phyloP scores from a whole-genome alignment of 768 basidiomycete genomes.

The Naganishia friedmannii region DNA sequence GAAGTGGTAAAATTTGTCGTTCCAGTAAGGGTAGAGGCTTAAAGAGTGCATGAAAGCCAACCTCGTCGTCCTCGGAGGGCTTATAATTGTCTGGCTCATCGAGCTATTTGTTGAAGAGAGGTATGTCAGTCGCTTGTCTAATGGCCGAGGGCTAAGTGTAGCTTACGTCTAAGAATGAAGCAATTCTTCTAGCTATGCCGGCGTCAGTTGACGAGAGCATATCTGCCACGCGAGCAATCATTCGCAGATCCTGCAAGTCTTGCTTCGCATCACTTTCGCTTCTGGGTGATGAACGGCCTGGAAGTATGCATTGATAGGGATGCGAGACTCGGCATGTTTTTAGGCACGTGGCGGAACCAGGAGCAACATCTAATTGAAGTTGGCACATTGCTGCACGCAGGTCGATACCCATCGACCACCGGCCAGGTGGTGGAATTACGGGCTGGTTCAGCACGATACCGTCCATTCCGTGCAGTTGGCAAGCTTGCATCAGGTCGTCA shows the following conservation, averaged over 20 bases:
- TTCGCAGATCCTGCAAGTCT: slow-evolving; percentile 6
- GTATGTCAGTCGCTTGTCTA: background rate
- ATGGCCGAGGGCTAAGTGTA: slow-evolving; percentile 33
- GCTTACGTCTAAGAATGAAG: slow-evolving; percentile 55
- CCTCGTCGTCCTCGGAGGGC: slow-evolving; percentile 44
- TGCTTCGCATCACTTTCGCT: background rate
- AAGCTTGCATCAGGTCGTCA: slow-evolving; percentile 20
- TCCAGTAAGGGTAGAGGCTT: slow-evolving; percentile 37
- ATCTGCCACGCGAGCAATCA: slow-evolving; percentile 30
- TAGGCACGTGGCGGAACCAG: background rate
- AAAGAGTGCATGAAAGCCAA: slow-evolving; percentile 32
- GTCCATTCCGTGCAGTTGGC: slow-evolving; percentile 37
- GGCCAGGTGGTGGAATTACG: background rate
- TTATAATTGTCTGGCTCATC: slow-evolving; percentile 49
- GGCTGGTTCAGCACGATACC: background rate
- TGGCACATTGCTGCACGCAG: slow-evolving; percentile 65
- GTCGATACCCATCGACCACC: slow-evolving; percentile 55
- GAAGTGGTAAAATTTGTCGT: slow-evolving; percentile 28
- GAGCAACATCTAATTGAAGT: slow-evolving; percentile 58
- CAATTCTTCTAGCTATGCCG: slow-evolving; percentile 54
- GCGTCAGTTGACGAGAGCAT: slow-evolving; percentile 61
- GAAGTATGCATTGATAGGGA: background rate
- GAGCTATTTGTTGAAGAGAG: slow-evolving; percentile 34
- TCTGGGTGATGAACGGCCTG: background rate
- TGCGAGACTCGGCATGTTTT: background rate